A percentile compares a stretch with the other conserved stretches of the same genome.
Conservation (phyloP, 176 grass and related monocot genomes). For the Thalia dealbata region DNA sequence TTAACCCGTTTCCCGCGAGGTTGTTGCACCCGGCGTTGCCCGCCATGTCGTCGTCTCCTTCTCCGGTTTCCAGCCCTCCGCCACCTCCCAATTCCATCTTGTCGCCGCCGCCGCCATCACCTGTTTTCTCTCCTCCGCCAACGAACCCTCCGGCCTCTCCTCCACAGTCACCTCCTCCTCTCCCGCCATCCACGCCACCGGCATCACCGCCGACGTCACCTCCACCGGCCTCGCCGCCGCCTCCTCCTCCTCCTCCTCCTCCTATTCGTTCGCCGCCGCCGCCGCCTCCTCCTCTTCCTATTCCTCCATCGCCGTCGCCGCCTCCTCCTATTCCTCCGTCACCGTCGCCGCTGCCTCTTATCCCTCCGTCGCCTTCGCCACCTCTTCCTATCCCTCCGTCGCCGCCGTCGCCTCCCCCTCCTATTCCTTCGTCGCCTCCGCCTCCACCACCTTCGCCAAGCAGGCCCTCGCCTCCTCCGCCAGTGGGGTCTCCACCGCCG, state of each 20-base stretch:
- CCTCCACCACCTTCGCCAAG: conserved; percentile 8
- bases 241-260: not conserved
- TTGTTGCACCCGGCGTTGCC: not conserved
- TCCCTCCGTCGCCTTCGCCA: not conserved
- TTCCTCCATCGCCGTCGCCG: not conserved
- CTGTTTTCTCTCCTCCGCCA: not conserved
- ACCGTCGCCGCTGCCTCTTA: not conserved
- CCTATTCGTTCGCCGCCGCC: not conserved
- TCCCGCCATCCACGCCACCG: not conserved
- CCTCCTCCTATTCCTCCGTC: not conserved
- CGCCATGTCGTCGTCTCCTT: conserved; percentile 5
- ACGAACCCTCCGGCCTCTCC: not conserved
- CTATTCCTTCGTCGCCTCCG: conserved; percentile 10
- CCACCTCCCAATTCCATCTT: not conserved
- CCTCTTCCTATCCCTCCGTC: not conserved
- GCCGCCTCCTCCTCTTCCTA: not conserved
- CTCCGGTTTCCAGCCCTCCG: not conserved
- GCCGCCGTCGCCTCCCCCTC: not conserved
- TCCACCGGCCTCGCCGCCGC: conserved; percentile 4
- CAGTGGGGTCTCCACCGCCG: not conserved
- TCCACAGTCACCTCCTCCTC: conserved; percentile 4
- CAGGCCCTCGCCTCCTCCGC: conserved; percentile 13
- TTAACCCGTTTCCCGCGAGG: not conserved
- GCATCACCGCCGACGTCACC: conserved; percentile 9
- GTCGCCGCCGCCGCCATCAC: not conserved